These are phyloP conservation scores for Leccinum variicolor DNA, from an alignment of 768 basidiomycete species.

Conservation along the genomic window DNA sequence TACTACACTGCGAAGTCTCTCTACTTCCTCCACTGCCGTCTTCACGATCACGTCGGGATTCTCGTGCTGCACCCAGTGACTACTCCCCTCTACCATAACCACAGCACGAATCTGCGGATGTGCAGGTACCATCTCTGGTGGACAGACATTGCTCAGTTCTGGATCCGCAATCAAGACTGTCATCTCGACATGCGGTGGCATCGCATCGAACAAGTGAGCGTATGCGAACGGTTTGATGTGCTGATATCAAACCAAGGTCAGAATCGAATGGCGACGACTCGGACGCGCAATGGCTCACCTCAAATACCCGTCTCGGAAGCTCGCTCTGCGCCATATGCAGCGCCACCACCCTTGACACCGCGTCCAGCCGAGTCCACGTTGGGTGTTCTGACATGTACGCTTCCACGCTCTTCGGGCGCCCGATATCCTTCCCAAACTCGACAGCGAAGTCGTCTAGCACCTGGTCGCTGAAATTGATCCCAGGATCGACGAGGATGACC, in stretches of 20 bases:
- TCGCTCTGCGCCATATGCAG: slow-evolving; percentile 7
- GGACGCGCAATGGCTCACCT: not conserved
- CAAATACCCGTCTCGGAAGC: slow-evolving; percentile 3
- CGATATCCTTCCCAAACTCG: not conserved
- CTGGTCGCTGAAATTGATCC: slow-evolving; percentile 1
- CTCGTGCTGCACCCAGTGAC: slow-evolving; percentile 18
- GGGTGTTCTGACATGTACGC: slow-evolving; percentile 8
- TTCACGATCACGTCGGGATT: slow-evolving; percentile 4
- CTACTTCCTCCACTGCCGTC: slow-evolving; percentile 4
- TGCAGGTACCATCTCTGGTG: slow-evolving; percentile 1
- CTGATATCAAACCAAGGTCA: too few species aligned
- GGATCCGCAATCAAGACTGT: slow-evolving; percentile 16
- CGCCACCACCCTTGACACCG: slow-evolving; percentile 9
- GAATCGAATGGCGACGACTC: not conserved
- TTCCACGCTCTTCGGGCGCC: slow-evolving; percentile 4
- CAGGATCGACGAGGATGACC: slow-evolving; percentile 16
- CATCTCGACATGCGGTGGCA: slow-evolving; percentile 11
- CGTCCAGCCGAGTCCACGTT: slow-evolving; percentile 14
- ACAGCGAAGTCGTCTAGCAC: not conserved
- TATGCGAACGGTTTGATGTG: slow-evolving; percentile 15
- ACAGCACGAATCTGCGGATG: slow-evolving; percentile 4
- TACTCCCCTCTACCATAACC: slow-evolving; percentile 2
- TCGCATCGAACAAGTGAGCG: slow-evolving; percentile 4
- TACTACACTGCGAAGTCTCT: not conserved
- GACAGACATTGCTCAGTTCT: not conserved